Conservation (phyloP, 768 basidiomycete genomes). For the Gymnopilus junonius region DNA sequence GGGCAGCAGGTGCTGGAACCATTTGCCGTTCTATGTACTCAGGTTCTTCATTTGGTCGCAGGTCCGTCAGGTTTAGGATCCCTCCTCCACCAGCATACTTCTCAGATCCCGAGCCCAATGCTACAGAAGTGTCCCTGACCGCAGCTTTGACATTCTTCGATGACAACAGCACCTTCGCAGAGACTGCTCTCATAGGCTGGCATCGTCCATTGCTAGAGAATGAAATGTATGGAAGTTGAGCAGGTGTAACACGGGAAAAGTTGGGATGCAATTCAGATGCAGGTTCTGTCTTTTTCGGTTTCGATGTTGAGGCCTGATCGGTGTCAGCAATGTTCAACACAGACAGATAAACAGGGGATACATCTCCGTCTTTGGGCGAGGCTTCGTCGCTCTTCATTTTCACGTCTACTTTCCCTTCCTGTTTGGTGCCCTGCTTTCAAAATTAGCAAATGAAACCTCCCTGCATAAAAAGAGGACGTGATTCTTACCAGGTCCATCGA, state of each 20-base stretch:
- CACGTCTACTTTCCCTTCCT: no score
- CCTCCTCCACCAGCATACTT: slow-evolving; percentile 85
- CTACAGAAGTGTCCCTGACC: slow-evolving; percentile 29
- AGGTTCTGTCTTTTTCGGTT: no score
- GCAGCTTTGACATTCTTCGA: slow-evolving; percentile 38
- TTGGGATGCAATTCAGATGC: no score
- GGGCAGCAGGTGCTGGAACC: slow-evolving; percentile 33
- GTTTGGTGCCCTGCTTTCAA: slow-evolving; percentile 37
- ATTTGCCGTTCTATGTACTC: slow-evolving; percentile 73
- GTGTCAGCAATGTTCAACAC: slow-evolving; percentile 54
- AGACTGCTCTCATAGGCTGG: slow-evolving; percentile 85
- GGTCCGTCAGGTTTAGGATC: no score
- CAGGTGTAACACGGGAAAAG: no score
- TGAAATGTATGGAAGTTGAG: no score
- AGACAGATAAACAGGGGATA: slow-evolving; percentile 60
- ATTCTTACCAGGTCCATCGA: slow-evolving; percentile 79
- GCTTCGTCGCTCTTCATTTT: slow-evolving; percentile 59
- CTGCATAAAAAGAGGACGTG: slow-evolving; percentile 19
- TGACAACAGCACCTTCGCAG: slow-evolving; percentile 44
- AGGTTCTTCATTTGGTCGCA: slow-evolving; percentile 67
- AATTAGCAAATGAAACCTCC: background rate
- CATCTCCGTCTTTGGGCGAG: slow-evolving; percentile 54
- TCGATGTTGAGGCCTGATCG: slow-evolving; percentile 37
- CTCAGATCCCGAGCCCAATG: slow-evolving; percentile 48
- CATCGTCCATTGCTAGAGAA: slow-evolving; percentile 78